These are phyloP conservation scores for Astraeus odoratus DNA, from an alignment of 768 basidiomycete genomes.

Conservation along the genomic window DNA sequence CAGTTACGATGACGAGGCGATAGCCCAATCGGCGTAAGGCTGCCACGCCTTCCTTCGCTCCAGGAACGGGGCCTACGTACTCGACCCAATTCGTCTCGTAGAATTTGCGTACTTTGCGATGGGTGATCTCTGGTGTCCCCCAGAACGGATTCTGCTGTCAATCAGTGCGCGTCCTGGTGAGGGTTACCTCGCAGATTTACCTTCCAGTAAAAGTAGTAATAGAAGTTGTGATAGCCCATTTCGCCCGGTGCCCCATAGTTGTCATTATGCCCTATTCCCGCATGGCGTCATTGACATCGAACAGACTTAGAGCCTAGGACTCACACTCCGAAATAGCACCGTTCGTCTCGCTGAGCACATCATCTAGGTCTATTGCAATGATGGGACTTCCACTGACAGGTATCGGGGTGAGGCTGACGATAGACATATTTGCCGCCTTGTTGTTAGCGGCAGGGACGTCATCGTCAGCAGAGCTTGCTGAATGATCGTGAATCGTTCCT, in stretches of 20 bases:
- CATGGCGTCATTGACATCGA: neutral
- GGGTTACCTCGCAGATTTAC: constrained; percentile 22
- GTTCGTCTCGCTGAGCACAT: constrained; percentile 64
- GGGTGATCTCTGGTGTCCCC: constrained; percentile 54
- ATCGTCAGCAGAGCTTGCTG: too few relatives aligned
- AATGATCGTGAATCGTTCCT: too few relatives aligned
- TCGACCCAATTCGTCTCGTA: constrained; percentile 47
- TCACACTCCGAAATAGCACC: constrained; percentile 48
- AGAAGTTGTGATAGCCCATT: constrained; percentile 51
- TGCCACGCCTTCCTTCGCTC: constrained; percentile 52
- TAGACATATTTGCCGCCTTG: too few relatives aligned
- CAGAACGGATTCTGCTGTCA: constrained; percentile 43
- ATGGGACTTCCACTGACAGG: constrained; percentile 18
- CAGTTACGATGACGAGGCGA: constrained; percentile 68
- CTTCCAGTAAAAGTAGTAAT: constrained; percentile 78
- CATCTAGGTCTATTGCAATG: constrained; percentile 62
- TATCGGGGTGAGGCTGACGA: too few relatives aligned
- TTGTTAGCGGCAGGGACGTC: neutral
- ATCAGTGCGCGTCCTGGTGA: too few relatives aligned
- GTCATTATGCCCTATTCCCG: constrained; percentile 56
- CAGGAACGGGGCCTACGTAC: constrained; percentile 45
- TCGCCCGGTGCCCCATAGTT: constrained; percentile 39
- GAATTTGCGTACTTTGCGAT: constrained; percentile 51
- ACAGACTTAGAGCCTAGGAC: constrained; percentile 15
- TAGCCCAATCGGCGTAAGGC: constrained; percentile 57